These are phyloP conservation scores for Metarhizium brunneum DNA, from an alignment of 2,329 filamentous ascomycete species.

Conservation along the genomic window DNA sequence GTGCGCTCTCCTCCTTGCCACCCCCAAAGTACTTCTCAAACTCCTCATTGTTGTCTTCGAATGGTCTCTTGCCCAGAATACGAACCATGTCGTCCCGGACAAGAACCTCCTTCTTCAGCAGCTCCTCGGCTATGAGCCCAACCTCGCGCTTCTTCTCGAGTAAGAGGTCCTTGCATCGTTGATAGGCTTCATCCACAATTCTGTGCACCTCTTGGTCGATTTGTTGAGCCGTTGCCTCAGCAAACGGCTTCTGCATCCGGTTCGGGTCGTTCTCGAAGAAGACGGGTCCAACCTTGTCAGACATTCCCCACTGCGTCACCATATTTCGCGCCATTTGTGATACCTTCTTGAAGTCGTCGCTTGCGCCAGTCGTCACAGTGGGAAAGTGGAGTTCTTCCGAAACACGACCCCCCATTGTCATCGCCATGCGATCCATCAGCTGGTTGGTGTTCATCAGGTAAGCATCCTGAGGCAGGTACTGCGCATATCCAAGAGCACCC, in stretches of 20 bases:
- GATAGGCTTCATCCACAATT: slow-evolving; percentile 88
- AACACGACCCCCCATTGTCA: slow-evolving; percentile 93
- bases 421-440: slow-evolving; percentile 98
- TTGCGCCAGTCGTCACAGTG: slow-evolving; percentile 88
- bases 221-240: slow-evolving; percentile 81
- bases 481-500: slow-evolving; percentile 88
- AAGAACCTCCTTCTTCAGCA: slow-evolving; percentile 85
- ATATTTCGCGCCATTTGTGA: slow-evolving; percentile 92
- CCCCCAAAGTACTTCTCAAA: slow-evolving; percentile 90
- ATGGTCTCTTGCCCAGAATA: slow-evolving; percentile 75
- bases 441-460: slow-evolving; percentile 95
- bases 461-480: slow-evolving; percentile 90
- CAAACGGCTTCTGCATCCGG: slow-evolving; percentile 88
- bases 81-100: slow-evolving; percentile 87
- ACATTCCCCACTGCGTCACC: slow-evolving; percentile 99
- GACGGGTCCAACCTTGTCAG: slow-evolving; percentile 81
- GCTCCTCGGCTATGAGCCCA: slow-evolving; percentile 83
- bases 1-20: slow-evolving; percentile 44
- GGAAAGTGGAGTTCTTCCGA: slow-evolving; percentile 96
- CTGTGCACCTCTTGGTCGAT: slow-evolving; percentile 88
- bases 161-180: slow-evolving; percentile 77
- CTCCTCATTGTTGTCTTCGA: slow-evolving; percentile 75
- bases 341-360: slow-evolving; percentile 97
- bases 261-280: slow-evolving; percentile 81
- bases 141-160: slow-evolving; percentile 81